A percentile compares a stretch with the other conserved stretches of the same genome.
These are phyloP conservation scores for Russula griseocarnosa DNA, from an alignment of 768 basidiomycete genomes.

Conservation along the genomic window DNA sequence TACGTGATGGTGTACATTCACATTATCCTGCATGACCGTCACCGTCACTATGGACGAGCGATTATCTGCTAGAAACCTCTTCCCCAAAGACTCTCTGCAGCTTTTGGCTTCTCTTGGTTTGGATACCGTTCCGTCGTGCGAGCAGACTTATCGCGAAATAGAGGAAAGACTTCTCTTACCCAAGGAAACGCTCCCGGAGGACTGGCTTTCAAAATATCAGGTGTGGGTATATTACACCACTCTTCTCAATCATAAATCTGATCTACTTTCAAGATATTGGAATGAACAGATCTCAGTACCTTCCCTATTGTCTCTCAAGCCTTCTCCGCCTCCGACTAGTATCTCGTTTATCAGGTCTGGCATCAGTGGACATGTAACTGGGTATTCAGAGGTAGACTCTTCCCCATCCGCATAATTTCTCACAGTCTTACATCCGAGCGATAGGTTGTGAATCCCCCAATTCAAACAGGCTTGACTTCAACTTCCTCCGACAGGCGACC, in stretches of 20 bases:
- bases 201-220: slow-evolving; percentile 81
- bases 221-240: slow-evolving; percentile 49
- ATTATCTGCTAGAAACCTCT: neutral
- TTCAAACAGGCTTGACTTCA: slow-evolving; percentile 73
- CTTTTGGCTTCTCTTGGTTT: slow-evolving; percentile 59
- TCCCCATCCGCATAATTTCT: neutral
- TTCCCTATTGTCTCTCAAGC: slow-evolving; percentile 57
- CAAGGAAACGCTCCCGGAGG: slow-evolving; percentile 56
- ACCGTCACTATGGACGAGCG: slow-evolving; percentile 3
- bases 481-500: slow-evolving; percentile 84
- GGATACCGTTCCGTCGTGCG: slow-evolving; percentile 50
- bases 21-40: neutral
- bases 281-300: slow-evolving; percentile 56
- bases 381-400: slow-evolving; percentile 68
- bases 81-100: slow-evolving; percentile 36
- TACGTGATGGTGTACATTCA: neutral
- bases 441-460: slow-evolving; percentile 53
- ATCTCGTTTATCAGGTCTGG: slow-evolving; percentile 73
- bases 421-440: neutral
- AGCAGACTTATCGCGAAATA: slow-evolving; percentile 61
- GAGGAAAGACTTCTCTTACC: slow-evolving; percentile 75
- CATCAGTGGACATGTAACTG: slow-evolving; percentile 72
- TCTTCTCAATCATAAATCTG: slow-evolving; percentile 9
- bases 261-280: slow-evolving; percentile 57
- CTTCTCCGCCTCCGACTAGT: slow-evolving; percentile 70